Base-by-base conservation (phyloP, 495 filamentous ascomycete genomes). In the Aspergillus bertholletiae region DNA sequence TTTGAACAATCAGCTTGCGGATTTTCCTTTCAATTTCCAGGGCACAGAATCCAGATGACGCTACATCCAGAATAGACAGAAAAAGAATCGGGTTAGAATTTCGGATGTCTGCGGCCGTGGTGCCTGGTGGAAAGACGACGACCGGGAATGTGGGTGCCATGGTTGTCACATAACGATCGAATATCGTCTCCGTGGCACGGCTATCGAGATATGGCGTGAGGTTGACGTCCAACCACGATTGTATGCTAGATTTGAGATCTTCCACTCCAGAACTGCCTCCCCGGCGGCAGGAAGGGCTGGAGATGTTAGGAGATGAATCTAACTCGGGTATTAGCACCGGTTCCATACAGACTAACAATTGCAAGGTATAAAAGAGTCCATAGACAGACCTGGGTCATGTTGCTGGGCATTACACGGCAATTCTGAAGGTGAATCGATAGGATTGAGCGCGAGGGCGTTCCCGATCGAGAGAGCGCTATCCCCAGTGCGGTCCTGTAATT, bases 51-150 rank as follows among this genome's bases (percentile, higher is more conserved):
- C 80, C 80, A 34, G 84, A 84, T 11, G 83, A 80, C 7, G 46
- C 46, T 4, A 83, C 83, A 34, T 74, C 71, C 56, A 94, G 77
- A 52, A 92, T 81, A 44, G 87, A 74, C n/a, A 92, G 74, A 59
- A 91, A 92, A 5, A 94, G 66, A 7, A 84, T 83, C 3, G 89
- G 89, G 66, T 83, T 87, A 11, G 74, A 71, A 55, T 73, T 77
- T 20, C 88, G 79, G 20, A 92, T 55, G 51, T 86, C 79, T 18
- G 73, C 70, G 1, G 79, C 82, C 5, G 84, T 86, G n/a, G 78
- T 85, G 12, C 72, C 76, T 11, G 76, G 60, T 8, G 84, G 76
- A 56, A 92, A 85, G 37, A 88, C 78, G 15, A 92, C 84, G 2
- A 79, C 84, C 0, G 89, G 89, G 27, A 91, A 77, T 57, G 88